Base-by-base conservation (phyloP, 352 stramenopile genomes). In the Pythium brassicae region DNA sequence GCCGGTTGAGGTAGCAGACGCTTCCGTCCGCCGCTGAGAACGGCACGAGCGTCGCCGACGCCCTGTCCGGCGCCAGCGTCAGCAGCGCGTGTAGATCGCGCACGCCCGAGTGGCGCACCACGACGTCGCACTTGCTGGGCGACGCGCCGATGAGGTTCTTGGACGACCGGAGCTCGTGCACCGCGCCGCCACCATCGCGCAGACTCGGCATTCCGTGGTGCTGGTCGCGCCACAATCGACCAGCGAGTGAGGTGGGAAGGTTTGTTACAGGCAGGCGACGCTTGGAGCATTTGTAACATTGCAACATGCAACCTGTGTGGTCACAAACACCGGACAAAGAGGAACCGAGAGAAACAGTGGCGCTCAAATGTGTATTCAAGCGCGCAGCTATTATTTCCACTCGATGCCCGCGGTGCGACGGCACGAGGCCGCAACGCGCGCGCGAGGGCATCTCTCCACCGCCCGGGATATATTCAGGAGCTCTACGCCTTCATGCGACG, bases 401-500 rank as follows among this genome's bases (percentile, higher is more conserved):
- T 22, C 48, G 48, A 53, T 42, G 48, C 20, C 47, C 47, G 23
- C 47, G 22, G 47, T 14, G 20, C 29, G 23, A 12, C 25, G 23
- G 45, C 45, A 22, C 48, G 39, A 27, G 12, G 23, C 20, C 23
- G 32, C 20, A n/a, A n/a, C n/a, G n/a, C n/a, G n/a, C n/a, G n/a
- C n/a, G n/a, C n/a, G n/a, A n/a, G 11, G 14, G 25, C 20, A 47
- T 39, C 23, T 37, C 54, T 7, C 32, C 32, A 14, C 32, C 32
- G 32, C 14, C 32, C 32, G 32, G 32, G 8, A 7, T 37, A 48
- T 48, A 55, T 43, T 48, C 45, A 50, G 29, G 25, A 54, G 8
- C 20, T 55, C 87, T 92, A 92, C 22, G 82, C 82, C 76, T 89
- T 89, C 63, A 85, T 50, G 69, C 82, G 82, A 70, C 82, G 82